Percentiles rank a stretch among this genome's conserved stretches.
phyloP scores from a whole-genome alignment of 169 alveolate genomes.

The Plasmodium inui region DNA sequence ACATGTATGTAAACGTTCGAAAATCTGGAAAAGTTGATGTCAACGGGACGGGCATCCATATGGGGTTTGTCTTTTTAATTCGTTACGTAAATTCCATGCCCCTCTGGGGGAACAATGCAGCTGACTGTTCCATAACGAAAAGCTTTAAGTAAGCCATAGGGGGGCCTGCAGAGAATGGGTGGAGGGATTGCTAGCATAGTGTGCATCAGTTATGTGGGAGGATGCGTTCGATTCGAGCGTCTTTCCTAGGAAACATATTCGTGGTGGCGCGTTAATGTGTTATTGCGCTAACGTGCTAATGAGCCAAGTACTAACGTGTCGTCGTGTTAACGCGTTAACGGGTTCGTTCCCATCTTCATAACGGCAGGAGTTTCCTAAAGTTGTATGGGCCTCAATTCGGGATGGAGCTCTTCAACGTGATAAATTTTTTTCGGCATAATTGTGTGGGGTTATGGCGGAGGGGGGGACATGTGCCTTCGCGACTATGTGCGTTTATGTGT shows the following conservation, averaged over 20 bases:
- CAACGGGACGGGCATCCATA: neutral
- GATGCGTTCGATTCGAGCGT: neutral
- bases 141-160: conserved; percentile 16
- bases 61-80: conserved; percentile 45
- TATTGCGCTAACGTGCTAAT: neutral
- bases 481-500: neutral
- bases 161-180: neutral
- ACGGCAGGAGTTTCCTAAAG: conserved; percentile 43
- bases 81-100: conserved; percentile 77
- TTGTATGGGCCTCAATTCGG: conserved; percentile 68
- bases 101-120: conserved; percentile 24
- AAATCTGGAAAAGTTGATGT: conserved; percentile 23
- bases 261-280: neutral
- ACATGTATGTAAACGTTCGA: conserved; percentile 33
- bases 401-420: conserved; percentile 52
- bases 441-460: neutral
- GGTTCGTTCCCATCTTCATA: neutral
- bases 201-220: neutral
- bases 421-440: neutral
- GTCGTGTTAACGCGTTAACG: neutral
- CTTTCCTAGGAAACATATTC: neutral
- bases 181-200: neutral
- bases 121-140: conserved; percentile 60
- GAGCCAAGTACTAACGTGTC: neutral
- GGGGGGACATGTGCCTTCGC: neutral